Conservation (phyloP, 1,139 yeast species). For the Yarrowia galli region DNA sequence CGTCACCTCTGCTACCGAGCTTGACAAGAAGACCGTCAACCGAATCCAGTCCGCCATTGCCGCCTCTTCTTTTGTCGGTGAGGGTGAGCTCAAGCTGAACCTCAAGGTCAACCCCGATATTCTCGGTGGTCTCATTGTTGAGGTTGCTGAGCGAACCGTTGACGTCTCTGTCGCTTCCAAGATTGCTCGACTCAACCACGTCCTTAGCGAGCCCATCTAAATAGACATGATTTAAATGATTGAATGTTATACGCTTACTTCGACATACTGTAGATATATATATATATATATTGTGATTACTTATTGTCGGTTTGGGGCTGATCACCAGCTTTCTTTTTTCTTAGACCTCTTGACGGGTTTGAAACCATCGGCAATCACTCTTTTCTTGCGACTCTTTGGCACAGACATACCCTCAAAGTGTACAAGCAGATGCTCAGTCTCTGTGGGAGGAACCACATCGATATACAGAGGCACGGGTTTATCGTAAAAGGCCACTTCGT, state of each 20-base stretch:
- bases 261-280: neutral
- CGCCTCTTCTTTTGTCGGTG: slow-evolving; percentile 81
- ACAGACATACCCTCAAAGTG: neutral
- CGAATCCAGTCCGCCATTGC: slow-evolving; percentile 83
- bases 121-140: slow-evolving; percentile 94
- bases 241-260: slow-evolving; percentile 32
- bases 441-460: neutral
- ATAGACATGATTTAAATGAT: slow-evolving; percentile 39
- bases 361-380: neutral
- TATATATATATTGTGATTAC: too few relatives aligned
- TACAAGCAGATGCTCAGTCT: neutral
- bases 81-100: slow-evolving; percentile 80
- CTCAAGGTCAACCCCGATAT: slow-evolving; percentile 89
- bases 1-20: slow-evolving; percentile 83
- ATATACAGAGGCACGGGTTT: slow-evolving; percentile 4
- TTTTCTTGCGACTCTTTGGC: neutral
- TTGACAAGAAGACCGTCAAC: slow-evolving; percentile 80
- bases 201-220: slow-evolving; percentile 83
- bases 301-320: too few relatives aligned
- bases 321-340: neutral
- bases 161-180: slow-evolving; percentile 88
- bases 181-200: slow-evolving; percentile 87
- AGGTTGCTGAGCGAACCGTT: slow-evolving; percentile 96
- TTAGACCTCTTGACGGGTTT: neutral
- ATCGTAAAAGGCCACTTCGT: slow-evolving; percentile 19